phyloP scores from a whole-genome alignment of 2,329 filamentous ascomycete genomes.

The Bertia moriformis region DNA sequence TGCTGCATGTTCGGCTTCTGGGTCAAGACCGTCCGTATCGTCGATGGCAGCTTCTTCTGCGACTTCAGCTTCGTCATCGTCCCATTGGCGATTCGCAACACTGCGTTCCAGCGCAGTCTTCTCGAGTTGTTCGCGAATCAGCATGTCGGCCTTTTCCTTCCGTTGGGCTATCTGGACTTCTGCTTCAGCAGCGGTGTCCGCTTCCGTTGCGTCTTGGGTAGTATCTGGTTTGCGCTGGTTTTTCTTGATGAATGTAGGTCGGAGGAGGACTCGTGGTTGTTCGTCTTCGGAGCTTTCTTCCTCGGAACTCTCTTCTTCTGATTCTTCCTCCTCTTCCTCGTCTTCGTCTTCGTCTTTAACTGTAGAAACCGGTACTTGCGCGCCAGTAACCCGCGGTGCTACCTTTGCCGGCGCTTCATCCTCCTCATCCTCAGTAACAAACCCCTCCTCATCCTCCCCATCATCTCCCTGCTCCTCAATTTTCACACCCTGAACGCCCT shows the following conservation, averaged over 20 bases:
- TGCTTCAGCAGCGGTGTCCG: constrained; percentile 9
- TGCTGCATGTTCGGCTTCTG: constrained; percentile 74
- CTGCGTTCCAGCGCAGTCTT: constrained; percentile 64
- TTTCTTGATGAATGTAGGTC: constrained; percentile 50
- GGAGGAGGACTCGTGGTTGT: constrained; percentile 41
- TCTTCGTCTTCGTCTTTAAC: not conserved
- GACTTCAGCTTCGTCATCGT: constrained; percentile 50
- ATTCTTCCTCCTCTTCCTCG: not conserved
- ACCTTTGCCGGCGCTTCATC: not conserved
- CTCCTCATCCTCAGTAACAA: not conserved
- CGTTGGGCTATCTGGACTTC: constrained; percentile 48
- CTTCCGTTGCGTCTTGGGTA: constrained; percentile 8
- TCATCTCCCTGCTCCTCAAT: not conserved
- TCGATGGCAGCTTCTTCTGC: constrained; percentile 64
- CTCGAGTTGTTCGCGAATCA: constrained; percentile 80
- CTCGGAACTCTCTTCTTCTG: not conserved
- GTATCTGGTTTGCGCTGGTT: constrained; percentile 24
- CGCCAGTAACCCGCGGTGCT: not conserved
- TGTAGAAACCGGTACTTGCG: too few species aligned
- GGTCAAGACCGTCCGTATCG: constrained; percentile 75
- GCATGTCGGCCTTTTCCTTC: constrained; percentile 58
- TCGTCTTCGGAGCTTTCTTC: constrained; percentile 12
- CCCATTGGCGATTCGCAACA: constrained; percentile 73
- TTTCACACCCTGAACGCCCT: not conserved
- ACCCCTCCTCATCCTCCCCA: constrained; percentile 1